A percentile compares a stretch with the other conserved stretches of the same genome.
phyloP scores from a whole-genome alignment of 805 yeast genomes.

The Schizosaccharomyces octosporus region DNA sequence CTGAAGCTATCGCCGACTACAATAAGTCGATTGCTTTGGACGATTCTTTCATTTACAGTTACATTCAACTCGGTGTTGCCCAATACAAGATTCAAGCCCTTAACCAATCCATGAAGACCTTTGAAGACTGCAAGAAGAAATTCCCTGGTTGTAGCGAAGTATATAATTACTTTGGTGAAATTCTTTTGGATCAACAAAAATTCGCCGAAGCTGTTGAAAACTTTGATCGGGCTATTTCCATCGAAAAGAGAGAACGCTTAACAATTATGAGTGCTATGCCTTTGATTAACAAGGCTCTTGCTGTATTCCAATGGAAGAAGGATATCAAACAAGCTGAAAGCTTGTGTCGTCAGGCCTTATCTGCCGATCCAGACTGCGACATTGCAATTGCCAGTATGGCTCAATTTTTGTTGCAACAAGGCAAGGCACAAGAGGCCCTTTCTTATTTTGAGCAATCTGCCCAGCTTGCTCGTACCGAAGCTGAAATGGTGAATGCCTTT shows the following conservation, averaged over 20 bases:
- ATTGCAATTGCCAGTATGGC: conserved; percentile 78
- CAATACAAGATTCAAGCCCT: conserved; percentile 29
- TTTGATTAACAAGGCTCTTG: conserved; percentile 66
- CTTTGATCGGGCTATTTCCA: conserved; percentile 54
- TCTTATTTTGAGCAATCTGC: conserved; percentile 62
- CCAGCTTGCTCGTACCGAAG: conserved; percentile 54
- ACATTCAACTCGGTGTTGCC: conserved; percentile 80
- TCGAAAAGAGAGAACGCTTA: conserved; percentile 17
- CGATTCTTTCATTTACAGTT: conserved; percentile 55
- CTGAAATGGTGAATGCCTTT: conserved; percentile 74
- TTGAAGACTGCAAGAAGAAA: conserved; percentile 20
- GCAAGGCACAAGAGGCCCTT: conserved; percentile 61
- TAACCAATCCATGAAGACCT: conserved; percentile 7
- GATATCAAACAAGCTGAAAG: conserved; percentile 34
- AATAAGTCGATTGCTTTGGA: conserved; percentile 51
- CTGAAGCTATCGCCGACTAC: conserved; percentile 49
- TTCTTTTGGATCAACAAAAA: conserved; percentile 2
- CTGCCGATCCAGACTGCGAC: conserved; percentile 68
- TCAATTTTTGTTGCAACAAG: conserved; percentile 66
- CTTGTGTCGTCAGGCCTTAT: conserved; percentile 48
- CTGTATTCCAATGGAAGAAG: conserved; percentile 16
- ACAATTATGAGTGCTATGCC: conserved; percentile 75
- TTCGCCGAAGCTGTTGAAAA: conserved; percentile 20
- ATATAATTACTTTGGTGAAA: conserved; percentile 81
- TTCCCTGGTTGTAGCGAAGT: conserved; percentile 63